A percentile compares a stretch with the other conserved stretches of the same genome.
These are phyloP conservation scores for Persicaria tinctoria DNA, from an alignment of 148 eudicot genomes.

Conservation along the genomic window DNA sequence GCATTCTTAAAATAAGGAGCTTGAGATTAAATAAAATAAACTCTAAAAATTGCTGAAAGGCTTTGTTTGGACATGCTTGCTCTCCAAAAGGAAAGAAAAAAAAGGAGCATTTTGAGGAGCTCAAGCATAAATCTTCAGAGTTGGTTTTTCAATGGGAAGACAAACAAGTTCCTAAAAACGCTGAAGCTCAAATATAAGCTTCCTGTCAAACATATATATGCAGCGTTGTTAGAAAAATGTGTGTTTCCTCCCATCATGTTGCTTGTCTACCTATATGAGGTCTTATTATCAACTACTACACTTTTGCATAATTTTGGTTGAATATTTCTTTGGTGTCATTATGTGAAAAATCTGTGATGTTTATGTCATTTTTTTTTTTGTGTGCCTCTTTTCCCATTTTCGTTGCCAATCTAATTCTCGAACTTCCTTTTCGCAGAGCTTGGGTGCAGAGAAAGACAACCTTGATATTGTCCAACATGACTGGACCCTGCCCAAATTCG, in stretches of 20 bases:
- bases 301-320: too few species aligned
- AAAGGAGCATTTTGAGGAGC: too few species aligned
- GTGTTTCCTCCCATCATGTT: not conserved
- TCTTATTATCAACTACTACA: not conserved
- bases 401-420: not conserved
- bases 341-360: not conserved
- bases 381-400: not conserved
- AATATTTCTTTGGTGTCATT: too few species aligned
- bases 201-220: not conserved
- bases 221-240: not conserved
- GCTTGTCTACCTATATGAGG: not conserved
- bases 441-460: constrained; percentile 88
- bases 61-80: too few species aligned
- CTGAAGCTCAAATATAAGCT: too few species aligned
- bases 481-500: constrained; percentile 81
- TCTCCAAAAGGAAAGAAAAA: too few species aligned
- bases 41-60: too few species aligned
- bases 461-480: constrained; percentile 88
- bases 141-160: too few species aligned
- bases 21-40: too few species aligned
- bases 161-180: too few species aligned
- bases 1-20: too few species aligned
- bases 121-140: too few species aligned
- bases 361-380: not conserved
- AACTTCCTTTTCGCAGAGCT: constrained; percentile 40